Evolutionary conservation across 2,329 filamentous ascomycete species (phyloP), one percentile per base, ranked within the genome.

Genomic region (Phialemonium atrogriseum): DNA sequence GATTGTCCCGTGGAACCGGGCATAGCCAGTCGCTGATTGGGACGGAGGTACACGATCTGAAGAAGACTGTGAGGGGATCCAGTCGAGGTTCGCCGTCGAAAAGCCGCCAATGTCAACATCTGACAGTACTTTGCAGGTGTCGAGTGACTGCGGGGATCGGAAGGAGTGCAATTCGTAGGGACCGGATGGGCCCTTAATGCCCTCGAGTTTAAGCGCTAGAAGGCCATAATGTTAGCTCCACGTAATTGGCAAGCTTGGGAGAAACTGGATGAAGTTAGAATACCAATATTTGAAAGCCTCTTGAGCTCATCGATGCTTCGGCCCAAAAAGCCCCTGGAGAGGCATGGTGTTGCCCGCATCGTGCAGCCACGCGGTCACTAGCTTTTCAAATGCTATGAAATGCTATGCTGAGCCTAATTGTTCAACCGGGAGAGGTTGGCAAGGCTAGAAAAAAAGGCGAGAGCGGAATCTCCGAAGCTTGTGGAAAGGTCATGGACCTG

Each of bases 21-120:
- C 77, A 58, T 94, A 84, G 18, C 76, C 64, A 24, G 47, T 44
- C 45, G 19, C 26, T 28, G 12, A 32, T 19, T 35, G 37, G 30
- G 23, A 40, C 35, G 35, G 36, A 41, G 40, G 10, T 19, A 40
- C 10, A 9, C 39, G 7, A 10, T 31, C 22, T 4, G 50, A 34
- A 7, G 41, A 27, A 27, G 38, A 22, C 20, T 35, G 25, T 11
- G 47, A 30, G 4, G 54, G 60, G 24, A 77, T 62, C 52, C 76
- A 79, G 46, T 88, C 81, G 38, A 96, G 66, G 26, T 73, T 62
- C 24, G 77, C 81, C 12, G 73, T 73, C 20, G 88, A 94, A 61
- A 76, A 88, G 36, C 89, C 91, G 40, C 89, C 89, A 15, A 94
- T 85, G 48, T 89, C 81, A 35, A 68, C 67, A 55, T 98, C 89